Evolutionary conservation across 441 rosid species (phyloP), one percentile per base, ranked within the genome.

Genomic region (Corymbia citriodora): DNA sequence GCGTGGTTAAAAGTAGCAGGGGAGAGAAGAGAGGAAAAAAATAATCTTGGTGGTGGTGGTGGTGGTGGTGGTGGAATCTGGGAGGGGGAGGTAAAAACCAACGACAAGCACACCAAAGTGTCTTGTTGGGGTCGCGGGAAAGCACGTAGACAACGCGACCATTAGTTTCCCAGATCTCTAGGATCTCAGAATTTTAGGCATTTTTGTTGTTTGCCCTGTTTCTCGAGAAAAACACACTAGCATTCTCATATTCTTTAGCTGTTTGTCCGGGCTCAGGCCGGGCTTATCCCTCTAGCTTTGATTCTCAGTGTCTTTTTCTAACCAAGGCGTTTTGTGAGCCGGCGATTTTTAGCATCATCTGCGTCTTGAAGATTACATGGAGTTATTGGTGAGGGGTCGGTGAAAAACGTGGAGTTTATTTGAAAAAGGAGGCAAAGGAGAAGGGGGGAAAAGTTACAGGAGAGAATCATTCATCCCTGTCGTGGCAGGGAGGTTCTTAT

Each of bases 121-220:
- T 92, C 91, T 92, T 92, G 94, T 92, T 91, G 92, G 96, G 96
- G 92, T 95, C 90, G 89, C 55, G 91, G 91, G 89, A 70, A 87
- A 89, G 90, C 86, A 91, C 88, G 82, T 92, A 90, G 91, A 91
- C 92, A 93, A 89, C 90, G 88, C 88, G 65, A 81, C 50, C 90
- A 53, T 45, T 45, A 49, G 88, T 89, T 94, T 95, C 93, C 90
- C 98, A 96, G 97, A 97, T 97, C 99, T 97, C 99, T 92, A 96
- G 97, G 95, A 94, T 95, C 96, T 96, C 95, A 92, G 95, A 95
- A 94, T 94, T 96, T 93, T 94, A 90, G 92, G 92, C 89, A 90
- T 88, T 91, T 63, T 90, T 92, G 91, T 90, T 85, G 93, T 45
- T 45, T 25, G n/a, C 92, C 91, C 94, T 94, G 94, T 95, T 95